Conservation (phyloP, 1,139 yeast species). For the Debaryomyces nepalensis region DNA sequence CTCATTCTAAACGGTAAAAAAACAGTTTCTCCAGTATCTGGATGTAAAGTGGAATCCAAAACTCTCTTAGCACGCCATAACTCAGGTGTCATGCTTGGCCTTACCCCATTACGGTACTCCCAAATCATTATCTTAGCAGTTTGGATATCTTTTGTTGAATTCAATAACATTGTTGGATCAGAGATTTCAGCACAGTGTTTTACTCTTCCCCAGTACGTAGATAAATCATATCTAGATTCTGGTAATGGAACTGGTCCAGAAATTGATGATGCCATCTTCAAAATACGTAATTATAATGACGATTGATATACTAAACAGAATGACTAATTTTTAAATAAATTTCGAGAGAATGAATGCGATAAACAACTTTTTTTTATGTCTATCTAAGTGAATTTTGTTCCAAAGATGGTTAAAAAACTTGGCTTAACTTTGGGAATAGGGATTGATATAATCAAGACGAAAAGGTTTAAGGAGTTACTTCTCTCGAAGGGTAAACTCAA, state of each 20-base stretch:
- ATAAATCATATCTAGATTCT: conserved; percentile 73
- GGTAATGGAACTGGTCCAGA: conserved; percentile 83
- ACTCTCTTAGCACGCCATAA: conserved; percentile 89
- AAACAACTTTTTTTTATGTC: too few species aligned
- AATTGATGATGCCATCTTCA: conserved; percentile 79
- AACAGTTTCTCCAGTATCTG: conserved; percentile 94
- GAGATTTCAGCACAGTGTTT: conserved; percentile 91
- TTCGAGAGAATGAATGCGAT: too few species aligned
- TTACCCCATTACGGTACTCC: conserved; percentile 72
- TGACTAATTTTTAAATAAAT: background rate
- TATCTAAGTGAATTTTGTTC: background rate
- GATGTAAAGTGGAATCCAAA: conserved; percentile 87
- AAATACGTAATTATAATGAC: background rate
- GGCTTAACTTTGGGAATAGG: conserved; percentile 55
- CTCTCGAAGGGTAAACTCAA: conserved; percentile 19
- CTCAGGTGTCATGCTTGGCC: conserved; percentile 69
- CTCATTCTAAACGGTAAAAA: conserved; percentile 96
- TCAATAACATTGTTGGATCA: conserved; percentile 88
- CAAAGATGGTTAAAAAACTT: conserved; percentile 6
- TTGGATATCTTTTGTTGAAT: conserved; percentile 65
- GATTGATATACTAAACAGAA: background rate
- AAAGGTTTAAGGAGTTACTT: conserved; percentile 54
- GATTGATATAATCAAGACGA: conserved; percentile 58
- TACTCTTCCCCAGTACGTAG: conserved; percentile 91
- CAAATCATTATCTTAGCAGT: conserved; percentile 67